These are phyloP conservation scores for Gossypium stocksii DNA, from an alignment of 345 rosid species.

Conservation along the genomic window DNA sequence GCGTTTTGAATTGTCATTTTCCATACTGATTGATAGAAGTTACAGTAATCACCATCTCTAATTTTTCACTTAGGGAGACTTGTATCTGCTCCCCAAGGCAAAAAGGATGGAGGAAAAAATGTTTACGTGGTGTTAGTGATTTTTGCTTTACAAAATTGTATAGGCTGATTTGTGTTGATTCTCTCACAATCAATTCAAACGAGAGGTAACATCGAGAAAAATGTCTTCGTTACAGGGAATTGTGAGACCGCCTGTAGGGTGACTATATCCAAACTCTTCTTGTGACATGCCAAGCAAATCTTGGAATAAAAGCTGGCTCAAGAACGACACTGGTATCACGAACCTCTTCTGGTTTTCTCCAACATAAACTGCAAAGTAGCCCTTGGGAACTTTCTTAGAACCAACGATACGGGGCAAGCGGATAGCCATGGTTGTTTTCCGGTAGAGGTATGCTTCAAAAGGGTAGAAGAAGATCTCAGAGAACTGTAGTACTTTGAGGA, in stretches of 20 bases:
- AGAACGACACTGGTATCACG: slow-evolving; percentile 25
- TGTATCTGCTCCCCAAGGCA: neutral
- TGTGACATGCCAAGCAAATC: slow-evolving; percentile 28
- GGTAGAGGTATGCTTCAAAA: neutral
- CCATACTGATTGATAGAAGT: neutral
- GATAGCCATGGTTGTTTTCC: slow-evolving; percentile 2
- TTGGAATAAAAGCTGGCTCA: slow-evolving; percentile 25
- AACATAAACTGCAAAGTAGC: slow-evolving; percentile 19
- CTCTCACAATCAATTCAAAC: neutral
- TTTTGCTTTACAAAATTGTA: slow-evolving; percentile 13
- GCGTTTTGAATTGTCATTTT: neutral
- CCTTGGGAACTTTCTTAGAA: slow-evolving; percentile 31
- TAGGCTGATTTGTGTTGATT: neutral
- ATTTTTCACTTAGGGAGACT: neutral
- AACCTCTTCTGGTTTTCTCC: slow-evolving; percentile 30
- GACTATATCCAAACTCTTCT: slow-evolving; percentile 36
- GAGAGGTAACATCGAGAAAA: slow-evolving; percentile 30
- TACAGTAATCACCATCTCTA: slow-evolving; percentile 3
- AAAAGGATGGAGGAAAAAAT: neutral
- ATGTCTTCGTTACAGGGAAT: slow-evolving; percentile 38
- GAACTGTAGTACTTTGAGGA: neutral
- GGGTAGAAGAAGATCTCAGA: neutral
- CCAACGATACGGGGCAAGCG: slow-evolving; percentile 6
- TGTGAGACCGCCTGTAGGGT: slow-evolving; percentile 38
- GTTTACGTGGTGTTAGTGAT: neutral